These are phyloP conservation scores for Claviceps arundinis DNA, from an alignment of 2,329 filamentous ascomycete genomes.

Conservation along the genomic window DNA sequence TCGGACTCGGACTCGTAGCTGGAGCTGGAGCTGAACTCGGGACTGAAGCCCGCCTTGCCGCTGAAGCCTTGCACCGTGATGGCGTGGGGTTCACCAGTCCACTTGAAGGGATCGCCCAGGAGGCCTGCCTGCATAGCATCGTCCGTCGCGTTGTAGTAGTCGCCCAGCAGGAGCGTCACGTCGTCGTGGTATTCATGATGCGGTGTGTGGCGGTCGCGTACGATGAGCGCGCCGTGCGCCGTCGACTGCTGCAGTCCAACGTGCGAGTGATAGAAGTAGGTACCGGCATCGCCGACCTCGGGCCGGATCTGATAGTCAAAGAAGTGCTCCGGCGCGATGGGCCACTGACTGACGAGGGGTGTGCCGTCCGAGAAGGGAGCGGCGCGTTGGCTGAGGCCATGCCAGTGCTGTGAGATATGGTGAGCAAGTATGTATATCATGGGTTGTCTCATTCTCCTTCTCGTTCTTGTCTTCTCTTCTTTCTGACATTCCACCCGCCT, in stretches of 20 bases:
- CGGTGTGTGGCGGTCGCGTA: background rate
- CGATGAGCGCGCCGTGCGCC: conserved; percentile 2
- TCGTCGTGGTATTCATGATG: conserved; percentile 1
- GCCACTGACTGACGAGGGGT: conserved; percentile 49
- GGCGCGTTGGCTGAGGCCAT: conserved; percentile 44
- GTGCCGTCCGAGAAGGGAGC: conserved; percentile 53
- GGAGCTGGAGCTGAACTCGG: background rate
- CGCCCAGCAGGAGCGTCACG: background rate
- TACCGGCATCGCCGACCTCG: conserved; percentile 39
- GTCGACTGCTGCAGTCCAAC: conserved; percentile 42
- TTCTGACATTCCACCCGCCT: background rate
- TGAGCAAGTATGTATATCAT: too few species aligned
- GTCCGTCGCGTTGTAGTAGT: conserved; percentile 3
- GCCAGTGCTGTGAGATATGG: conserved; percentile 42
- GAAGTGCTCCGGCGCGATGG: conserved; percentile 45
- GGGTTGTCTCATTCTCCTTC: background rate
- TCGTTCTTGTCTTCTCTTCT: background rate
- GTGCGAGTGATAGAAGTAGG: conserved; percentile 58
- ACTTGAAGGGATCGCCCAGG: background rate
- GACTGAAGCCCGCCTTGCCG: background rate
- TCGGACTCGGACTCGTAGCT: background rate
- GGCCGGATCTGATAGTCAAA: conserved; percentile 55
- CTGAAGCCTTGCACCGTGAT: conserved; percentile 2
- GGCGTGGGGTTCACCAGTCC: conserved; percentile 2
- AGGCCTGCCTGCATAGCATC: background rate